Evolutionary conservation across 257 asterid species (phyloP).

Genomic region (Solanum megistacrolobum): DNA sequence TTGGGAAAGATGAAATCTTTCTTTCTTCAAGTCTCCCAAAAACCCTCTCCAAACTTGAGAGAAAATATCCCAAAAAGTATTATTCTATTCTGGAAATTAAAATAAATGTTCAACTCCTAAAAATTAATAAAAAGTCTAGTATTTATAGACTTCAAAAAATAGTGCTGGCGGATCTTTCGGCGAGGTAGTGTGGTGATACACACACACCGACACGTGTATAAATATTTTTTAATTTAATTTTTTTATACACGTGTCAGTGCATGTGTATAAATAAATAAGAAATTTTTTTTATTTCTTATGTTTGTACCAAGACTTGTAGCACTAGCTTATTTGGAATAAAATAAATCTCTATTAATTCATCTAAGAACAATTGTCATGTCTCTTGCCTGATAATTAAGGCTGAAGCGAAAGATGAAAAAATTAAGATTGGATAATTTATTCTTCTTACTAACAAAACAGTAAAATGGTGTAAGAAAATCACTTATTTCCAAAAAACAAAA

Average conservation of each 20-base stretch:
- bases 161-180: no score
- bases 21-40: no score
- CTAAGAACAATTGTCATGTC: not conserved
- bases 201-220: not conserved
- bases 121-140: no score
- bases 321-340: not conserved
- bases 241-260: not conserved
- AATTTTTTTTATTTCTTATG: not conserved
- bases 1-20: no score
- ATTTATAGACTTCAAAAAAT: no score
- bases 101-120: no score
- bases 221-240: no score
- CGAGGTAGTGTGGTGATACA: not conserved
- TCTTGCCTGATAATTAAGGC: slow-evolving; percentile 78
- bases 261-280: no score
- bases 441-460: not conserved
- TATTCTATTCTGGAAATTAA: no score
- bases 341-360: not conserved
- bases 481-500: not conserved
- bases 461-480: not conserved
- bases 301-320: not conserved
- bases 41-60: no score
- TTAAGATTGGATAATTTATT: slow-evolving; percentile 6
- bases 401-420: slow-evolving; percentile 73
- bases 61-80: no score